These are phyloP conservation scores for Epipyxis sp. DNA, from an alignment of 108 stramenopile genomes.

Conservation along the genomic window DNA sequence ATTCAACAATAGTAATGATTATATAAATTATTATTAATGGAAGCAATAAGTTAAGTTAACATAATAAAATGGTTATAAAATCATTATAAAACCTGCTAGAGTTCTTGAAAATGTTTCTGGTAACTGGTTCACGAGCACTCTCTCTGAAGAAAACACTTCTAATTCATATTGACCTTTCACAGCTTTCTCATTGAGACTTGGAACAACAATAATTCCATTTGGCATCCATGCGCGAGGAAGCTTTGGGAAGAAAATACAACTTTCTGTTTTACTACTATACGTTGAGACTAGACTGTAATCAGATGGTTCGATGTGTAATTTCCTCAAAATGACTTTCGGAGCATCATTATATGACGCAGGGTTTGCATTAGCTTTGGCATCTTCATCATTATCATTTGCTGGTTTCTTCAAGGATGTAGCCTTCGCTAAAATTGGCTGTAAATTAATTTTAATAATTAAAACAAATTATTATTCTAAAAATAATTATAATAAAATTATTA, in stretches of 20 bases:
- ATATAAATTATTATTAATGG: not conserved
- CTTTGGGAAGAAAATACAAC: slow-evolving; percentile 27
- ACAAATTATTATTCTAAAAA: no score
- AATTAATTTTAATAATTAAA: no score
- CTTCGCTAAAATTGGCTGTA: not conserved
- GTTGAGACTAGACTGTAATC: not conserved
- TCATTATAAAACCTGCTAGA: no score
- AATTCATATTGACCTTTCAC: slow-evolving; percentile 42
- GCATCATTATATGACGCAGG: not conserved
- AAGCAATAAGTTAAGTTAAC: not conserved
- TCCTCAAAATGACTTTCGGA: slow-evolving; percentile 1
- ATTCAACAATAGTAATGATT: slow-evolving; percentile 45
- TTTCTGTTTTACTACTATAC: slow-evolving; percentile 18
- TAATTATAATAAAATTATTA: no score
- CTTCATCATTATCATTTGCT: no score
- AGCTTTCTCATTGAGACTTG: slow-evolving; percentile 49
- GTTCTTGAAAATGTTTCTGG: slow-evolving; percentile 42
- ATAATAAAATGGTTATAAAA: not conserved
- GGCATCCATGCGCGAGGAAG: slow-evolving; percentile 41
- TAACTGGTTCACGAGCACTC: slow-evolving; percentile 41
- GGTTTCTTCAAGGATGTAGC: not conserved
- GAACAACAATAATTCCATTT: slow-evolving; percentile 51
- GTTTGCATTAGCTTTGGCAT: no score
- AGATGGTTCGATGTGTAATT: slow-evolving; percentile 7
- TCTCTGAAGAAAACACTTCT: slow-evolving; percentile 50